Conservation (phyloP, 495 filamentous ascomycete species). For the Tuber microsphaerosporum region DNA sequence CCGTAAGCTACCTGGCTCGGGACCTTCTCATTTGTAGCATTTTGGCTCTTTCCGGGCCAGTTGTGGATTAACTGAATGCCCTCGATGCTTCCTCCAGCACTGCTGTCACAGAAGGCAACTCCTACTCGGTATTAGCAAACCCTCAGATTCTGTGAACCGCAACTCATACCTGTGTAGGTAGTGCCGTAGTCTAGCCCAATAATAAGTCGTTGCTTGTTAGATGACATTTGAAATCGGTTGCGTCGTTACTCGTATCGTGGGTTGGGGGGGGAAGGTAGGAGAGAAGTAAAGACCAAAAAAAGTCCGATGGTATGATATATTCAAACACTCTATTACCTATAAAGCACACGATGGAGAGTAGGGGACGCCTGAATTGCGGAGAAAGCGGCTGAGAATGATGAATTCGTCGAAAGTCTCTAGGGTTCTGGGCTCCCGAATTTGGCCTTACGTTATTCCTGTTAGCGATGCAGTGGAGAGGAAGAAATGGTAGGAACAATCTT, state of each 20-base stretch:
- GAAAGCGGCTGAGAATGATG: neutral
- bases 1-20: neutral
- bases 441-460: neutral
- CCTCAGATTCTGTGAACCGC: neutral
- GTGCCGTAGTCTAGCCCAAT: neutral
- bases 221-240: neutral
- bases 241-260: neutral
- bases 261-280: neutral
- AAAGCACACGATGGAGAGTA: neutral
- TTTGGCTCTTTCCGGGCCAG: neutral
- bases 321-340: neutral
- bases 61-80: neutral
- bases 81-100: neutral
- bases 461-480: neutral
- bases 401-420: neutral
- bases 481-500: neutral
- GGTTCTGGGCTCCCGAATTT: neutral
- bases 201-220: neutral
- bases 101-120: neutral
- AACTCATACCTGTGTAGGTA: neutral
- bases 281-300: neutral
- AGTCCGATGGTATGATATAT: neutral
- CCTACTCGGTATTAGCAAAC: neutral
- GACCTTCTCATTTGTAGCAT: neutral
- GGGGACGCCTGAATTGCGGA: neutral